Percentiles rank a stretch among this genome's conserved stretches.
Evolutionary conservation across 331 rosid genomes (phyloP).

Genomic region (Malus hybrid): DNA sequence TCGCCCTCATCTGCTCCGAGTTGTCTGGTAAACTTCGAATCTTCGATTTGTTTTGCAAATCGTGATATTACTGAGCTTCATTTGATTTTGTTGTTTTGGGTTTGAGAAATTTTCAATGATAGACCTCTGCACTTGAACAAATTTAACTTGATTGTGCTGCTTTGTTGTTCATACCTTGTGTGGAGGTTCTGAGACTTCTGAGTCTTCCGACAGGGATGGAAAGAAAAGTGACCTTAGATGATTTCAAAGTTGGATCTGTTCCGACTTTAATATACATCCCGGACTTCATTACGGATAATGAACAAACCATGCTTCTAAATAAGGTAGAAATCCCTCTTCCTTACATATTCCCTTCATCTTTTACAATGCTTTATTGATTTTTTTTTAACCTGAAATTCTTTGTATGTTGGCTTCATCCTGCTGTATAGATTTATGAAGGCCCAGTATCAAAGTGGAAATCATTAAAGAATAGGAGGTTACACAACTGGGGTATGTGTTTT

Average conservation of each 20-base stretch:
- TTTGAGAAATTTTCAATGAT: no score
- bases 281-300: constrained; percentile 42
- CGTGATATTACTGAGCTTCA: no score
- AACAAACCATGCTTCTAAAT: constrained; percentile 49
- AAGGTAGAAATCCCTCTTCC: constrained; percentile 29
- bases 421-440: constrained; percentile 58
- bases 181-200: not conserved
- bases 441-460: constrained; percentile 74
- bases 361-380: not conserved
- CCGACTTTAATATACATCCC: constrained; percentile 66
- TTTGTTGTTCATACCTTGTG: not conserved
- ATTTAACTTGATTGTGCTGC: not conserved
- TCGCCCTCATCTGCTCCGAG: no score
- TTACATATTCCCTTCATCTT: not conserved
- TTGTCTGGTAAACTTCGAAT: no score
- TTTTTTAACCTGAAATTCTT: not conserved
- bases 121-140: no score
- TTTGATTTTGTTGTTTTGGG: no score
- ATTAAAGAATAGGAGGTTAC: constrained; percentile 82
- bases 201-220: constrained; percentile 31
- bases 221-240: constrained; percentile 16
- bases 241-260: constrained; percentile 54
- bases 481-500: constrained; percentile 71
- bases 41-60: no score
- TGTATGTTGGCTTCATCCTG: not conserved